Conservation (phyloP, 441 rosid genomes). For the Francoa sonchifolia region DNA sequence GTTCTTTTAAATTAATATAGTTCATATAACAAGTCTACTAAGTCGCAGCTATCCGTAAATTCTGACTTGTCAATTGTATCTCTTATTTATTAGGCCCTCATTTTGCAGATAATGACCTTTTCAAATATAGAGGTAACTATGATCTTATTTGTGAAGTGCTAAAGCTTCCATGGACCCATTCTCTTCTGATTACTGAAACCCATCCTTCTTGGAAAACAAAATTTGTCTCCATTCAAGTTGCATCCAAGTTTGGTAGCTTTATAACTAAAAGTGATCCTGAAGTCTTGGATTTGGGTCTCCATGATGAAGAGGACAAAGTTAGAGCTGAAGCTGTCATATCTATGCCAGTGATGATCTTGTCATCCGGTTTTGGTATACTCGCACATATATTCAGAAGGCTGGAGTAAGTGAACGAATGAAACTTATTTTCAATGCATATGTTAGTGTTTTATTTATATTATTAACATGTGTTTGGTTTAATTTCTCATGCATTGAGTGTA, state of each 20-base stretch:
- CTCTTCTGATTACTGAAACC: conserved; percentile 29
- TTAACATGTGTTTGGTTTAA: too few species aligned
- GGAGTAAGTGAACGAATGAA: conserved; percentile 49
- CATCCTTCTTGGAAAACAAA: conserved; percentile 45
- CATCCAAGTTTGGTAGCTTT: conserved; percentile 55
- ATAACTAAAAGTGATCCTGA: conserved; percentile 36
- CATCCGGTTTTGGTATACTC: conserved; percentile 48
- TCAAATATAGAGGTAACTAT: conserved; percentile 26
- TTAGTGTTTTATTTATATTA: too few species aligned
- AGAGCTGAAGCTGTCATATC: conserved; percentile 60
- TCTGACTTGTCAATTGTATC: conserved; percentile 1
- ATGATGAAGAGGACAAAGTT: conserved; percentile 74
- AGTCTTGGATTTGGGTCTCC: conserved; percentile 57
- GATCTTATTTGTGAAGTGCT: conserved; percentile 38
- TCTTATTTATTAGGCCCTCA: conserved; percentile 24
- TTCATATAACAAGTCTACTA: too few species aligned
- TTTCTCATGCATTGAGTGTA: too few species aligned
- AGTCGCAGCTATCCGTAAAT: conserved; percentile 1
- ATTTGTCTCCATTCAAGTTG: conserved; percentile 53
- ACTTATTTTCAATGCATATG: too few species aligned
- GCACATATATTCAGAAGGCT: conserved; percentile 45
- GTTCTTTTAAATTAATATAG: too few species aligned
- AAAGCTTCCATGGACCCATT: conserved; percentile 77
- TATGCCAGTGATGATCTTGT: conserved; percentile 57
- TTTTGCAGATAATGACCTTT: conserved; percentile 32